phyloP scores from a whole-genome alignment of 805 yeast genomes.

The Metschnikowia amazonensis region DNA sequence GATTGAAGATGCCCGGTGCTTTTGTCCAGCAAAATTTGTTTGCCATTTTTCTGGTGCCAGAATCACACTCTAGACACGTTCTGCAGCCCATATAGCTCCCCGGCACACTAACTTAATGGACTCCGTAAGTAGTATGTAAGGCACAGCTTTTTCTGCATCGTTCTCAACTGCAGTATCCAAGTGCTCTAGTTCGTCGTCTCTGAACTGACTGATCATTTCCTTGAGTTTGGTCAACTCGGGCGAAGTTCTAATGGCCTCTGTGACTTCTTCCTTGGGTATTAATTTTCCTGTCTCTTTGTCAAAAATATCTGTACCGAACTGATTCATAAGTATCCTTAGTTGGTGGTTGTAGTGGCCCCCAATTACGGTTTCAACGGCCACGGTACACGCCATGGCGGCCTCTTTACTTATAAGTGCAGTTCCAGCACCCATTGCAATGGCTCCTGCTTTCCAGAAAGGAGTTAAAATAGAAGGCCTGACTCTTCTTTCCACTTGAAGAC shows the following conservation, averaged over 20 bases:
- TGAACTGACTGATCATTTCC: slow-evolving; percentile 62
- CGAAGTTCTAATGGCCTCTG: slow-evolving; percentile 32
- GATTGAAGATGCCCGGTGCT: background rate
- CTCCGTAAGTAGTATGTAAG: slow-evolving; percentile 85
- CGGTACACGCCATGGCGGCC: slow-evolving; percentile 99
- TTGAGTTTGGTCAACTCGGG: slow-evolving; percentile 58
- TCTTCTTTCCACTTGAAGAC: slow-evolving; percentile 66
- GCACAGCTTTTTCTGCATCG: slow-evolving; percentile 91
- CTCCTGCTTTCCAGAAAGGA: slow-evolving; percentile 92
- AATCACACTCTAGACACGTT: slow-evolving; percentile 54
- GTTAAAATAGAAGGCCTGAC: slow-evolving; percentile 90
- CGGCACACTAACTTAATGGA: slow-evolving; percentile 77
- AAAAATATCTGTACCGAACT: slow-evolving; percentile 47
- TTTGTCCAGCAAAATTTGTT: background rate
- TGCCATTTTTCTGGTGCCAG: background rate
- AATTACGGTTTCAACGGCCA: slow-evolving; percentile 96
- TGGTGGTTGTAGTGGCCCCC: slow-evolving; percentile 95
- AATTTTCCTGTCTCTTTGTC: slow-evolving; percentile 34
- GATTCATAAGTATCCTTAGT: slow-evolving; percentile 68
- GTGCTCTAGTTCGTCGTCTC: slow-evolving; percentile 96
- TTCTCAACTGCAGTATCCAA: slow-evolving; percentile 88
- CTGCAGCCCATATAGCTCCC: slow-evolving; percentile 91
- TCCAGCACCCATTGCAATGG: slow-evolving; percentile 77
- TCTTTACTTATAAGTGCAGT: slow-evolving; percentile 88
- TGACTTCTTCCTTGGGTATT: slow-evolving; percentile 22